phyloP scores from a whole-genome alignment of 2,329 filamentous ascomycete species.

The Cercospora nicotianae region DNA sequence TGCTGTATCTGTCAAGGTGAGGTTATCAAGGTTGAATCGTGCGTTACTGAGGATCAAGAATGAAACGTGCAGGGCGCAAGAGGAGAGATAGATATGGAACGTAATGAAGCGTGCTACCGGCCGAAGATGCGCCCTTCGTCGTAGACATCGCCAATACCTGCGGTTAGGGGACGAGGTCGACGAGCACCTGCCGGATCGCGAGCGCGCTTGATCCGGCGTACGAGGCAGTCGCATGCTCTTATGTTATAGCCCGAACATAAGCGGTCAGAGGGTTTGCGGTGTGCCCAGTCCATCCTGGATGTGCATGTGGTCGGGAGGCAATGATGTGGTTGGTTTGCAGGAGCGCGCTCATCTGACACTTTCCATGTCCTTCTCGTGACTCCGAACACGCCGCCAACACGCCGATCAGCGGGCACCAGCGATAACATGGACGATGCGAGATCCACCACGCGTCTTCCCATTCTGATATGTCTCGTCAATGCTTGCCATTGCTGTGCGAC shows the following conservation, averaged over 20 bases:
- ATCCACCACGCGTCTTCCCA: background rate
- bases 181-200: background rate
- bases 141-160: conserved; percentile 2
- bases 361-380: background rate
- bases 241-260: conserved; percentile 13
- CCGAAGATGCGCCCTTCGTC: conserved; percentile 6
- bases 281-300: conserved; percentile 1
- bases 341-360: background rate
- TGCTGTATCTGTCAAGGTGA: background rate
- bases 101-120: background rate
- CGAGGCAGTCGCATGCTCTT: background rate
- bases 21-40: background rate
- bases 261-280: background rate
- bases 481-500: background rate
- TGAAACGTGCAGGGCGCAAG: background rate
- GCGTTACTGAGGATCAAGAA: background rate
- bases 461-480: background rate
- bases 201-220: conserved; percentile 4
- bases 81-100: background rate
- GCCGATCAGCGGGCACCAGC: background rate
- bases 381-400: background rate
- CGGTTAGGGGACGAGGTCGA: conserved; percentile 11
- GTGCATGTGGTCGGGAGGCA: conserved; percentile 4
- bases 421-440: background rate
- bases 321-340: background rate